Conservation (phyloP, 148 eudicot species). For the Rhododendron kiyosumense region DNA sequence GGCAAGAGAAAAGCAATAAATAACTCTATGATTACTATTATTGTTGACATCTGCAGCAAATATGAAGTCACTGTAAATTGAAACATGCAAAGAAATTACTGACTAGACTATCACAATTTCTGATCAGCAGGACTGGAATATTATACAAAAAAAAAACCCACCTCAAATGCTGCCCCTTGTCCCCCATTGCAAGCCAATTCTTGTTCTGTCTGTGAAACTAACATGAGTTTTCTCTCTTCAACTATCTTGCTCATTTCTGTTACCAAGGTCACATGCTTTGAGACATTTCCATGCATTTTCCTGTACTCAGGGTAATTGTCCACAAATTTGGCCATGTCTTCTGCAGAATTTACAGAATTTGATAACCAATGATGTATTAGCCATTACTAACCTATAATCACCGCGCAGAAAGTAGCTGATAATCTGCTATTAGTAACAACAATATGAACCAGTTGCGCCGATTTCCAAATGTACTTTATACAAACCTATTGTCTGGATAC, state of each 20-base stretch:
- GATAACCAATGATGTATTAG: background rate
- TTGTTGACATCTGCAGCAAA: background rate
- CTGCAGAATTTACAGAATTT: constrained; percentile 43
- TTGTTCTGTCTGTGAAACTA: constrained; percentile 95
- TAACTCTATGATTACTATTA: background rate
- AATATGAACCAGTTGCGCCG: background rate
- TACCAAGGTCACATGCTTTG: constrained; percentile 93
- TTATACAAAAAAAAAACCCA: constrained; percentile 15
- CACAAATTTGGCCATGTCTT: constrained; percentile 99
- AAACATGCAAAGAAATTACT: background rate
- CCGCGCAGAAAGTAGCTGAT: background rate
- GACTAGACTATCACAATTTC: background rate
- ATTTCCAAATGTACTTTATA: constrained; percentile 8
- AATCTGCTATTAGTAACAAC: background rate
- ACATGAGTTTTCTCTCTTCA: constrained; percentile 93
- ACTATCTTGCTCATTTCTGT: constrained; percentile 99
- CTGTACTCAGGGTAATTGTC: constrained; percentile 95
- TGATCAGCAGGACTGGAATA: background rate
- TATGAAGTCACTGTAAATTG: background rate
- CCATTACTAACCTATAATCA: background rate
- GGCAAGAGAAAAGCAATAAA: background rate
- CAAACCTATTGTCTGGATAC: constrained; percentile 91
- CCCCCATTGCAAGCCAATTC: constrained; percentile 99
- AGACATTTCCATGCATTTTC: constrained; percentile 96
- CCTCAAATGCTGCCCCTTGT: constrained; percentile 99